These are phyloP conservation scores for Plasmodium gallinaceum DNA, from an alignment of 169 alveolate genomes.

Conservation along the genomic window DNA sequence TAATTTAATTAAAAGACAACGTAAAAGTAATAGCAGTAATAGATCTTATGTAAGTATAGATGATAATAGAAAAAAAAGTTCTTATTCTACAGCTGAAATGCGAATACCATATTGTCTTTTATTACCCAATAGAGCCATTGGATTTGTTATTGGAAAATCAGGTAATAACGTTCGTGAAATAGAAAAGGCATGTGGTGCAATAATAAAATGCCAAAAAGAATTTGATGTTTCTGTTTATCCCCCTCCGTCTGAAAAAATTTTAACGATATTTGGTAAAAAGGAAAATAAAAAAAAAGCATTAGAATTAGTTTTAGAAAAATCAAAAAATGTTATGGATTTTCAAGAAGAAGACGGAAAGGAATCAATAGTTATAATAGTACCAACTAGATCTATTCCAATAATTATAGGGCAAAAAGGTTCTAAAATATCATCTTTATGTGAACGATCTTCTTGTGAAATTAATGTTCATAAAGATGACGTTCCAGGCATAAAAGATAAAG, in stretches of 20 bases:
- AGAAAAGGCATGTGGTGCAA: conserved; percentile 62
- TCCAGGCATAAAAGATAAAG: conserved; percentile 75
- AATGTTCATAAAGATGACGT: conserved; percentile 75
- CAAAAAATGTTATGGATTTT: conserved; percentile 71
- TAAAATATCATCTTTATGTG: conserved; percentile 51
- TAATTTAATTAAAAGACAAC: conserved; percentile 33
- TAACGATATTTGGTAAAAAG: conserved; percentile 59
- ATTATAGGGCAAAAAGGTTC: conserved; percentile 76
- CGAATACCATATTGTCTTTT: conserved; percentile 59
- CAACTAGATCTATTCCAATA: conserved; percentile 68
- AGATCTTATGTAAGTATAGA: conserved; percentile 51
- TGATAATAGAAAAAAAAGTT: conserved; percentile 29
- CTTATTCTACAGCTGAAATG: conserved; percentile 34
- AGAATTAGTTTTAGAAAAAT: conserved; percentile 58
- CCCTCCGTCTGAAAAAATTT: conserved; percentile 66
- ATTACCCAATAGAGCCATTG: conserved; percentile 69
- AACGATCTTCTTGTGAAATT: conserved; percentile 57
- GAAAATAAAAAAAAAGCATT: conserved; percentile 75
- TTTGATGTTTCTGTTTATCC: conserved; percentile 68
- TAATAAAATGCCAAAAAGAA: conserved; percentile 73
- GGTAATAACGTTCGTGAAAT: conserved; percentile 76
- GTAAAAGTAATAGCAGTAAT: conserved; percentile 58
- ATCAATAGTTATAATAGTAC: conserved; percentile 66
- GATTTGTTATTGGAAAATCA: conserved; percentile 67
- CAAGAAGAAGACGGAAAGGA: conserved; percentile 77